These are phyloP conservation scores for Clarireedia sp. DNA, from an alignment of 2,329 filamentous ascomycete genomes.

Conservation along the genomic window DNA sequence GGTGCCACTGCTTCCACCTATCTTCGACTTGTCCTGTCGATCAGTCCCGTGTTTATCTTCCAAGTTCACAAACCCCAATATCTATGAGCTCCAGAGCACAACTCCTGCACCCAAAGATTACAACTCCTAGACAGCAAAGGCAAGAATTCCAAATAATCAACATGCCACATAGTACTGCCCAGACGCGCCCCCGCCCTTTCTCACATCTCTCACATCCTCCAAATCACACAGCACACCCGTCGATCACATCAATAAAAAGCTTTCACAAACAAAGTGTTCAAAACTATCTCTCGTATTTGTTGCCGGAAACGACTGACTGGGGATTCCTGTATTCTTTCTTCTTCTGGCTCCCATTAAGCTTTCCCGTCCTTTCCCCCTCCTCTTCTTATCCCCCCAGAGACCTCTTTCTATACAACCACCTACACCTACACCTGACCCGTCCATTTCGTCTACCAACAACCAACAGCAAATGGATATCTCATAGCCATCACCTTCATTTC, in stretches of 20 bases:
- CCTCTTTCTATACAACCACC: slow-evolving; percentile 4
- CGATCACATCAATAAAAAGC: not conserved
- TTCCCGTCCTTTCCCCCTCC: not conserved
- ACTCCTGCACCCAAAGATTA: too few relatives aligned
- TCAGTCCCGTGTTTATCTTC: too few relatives aligned
- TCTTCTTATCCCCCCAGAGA: not conserved
- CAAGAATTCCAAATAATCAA: not conserved
- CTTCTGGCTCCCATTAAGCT: not conserved
- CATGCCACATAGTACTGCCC: too few relatives aligned
- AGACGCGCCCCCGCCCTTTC: not conserved
- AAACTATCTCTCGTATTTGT: slow-evolving; percentile 10
- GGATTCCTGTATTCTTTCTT: not conserved
- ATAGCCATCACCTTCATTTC: slow-evolving; percentile 13
- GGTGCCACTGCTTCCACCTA: too few relatives aligned
- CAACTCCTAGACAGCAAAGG: too few relatives aligned
- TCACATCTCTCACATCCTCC: not conserved
- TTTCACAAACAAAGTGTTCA: not conserved
- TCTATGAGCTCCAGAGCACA: too few relatives aligned
- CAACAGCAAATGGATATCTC: slow-evolving; percentile 13
- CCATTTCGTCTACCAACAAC: slow-evolving; percentile 12
- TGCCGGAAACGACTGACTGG: slow-evolving; percentile 7
- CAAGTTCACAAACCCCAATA: too few relatives aligned
- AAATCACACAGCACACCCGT: not conserved
- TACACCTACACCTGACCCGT: not conserved
- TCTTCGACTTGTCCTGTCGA: too few relatives aligned